These are phyloP conservation scores for Alternaria conjuncta DNA, from an alignment of 2,329 filamentous ascomycete species.

Conservation along the genomic window DNA sequence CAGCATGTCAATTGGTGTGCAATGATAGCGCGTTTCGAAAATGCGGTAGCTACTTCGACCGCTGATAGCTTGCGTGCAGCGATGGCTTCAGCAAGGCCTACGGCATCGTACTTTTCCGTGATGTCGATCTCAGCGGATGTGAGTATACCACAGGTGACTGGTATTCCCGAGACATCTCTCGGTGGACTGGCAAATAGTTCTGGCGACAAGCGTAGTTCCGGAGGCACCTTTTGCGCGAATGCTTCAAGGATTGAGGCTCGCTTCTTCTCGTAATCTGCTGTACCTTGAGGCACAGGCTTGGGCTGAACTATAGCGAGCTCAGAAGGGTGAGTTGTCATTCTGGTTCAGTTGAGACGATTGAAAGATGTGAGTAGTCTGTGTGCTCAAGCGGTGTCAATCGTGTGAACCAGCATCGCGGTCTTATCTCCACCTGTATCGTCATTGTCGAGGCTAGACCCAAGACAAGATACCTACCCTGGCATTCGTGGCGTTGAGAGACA, in stretches of 20 bases:
- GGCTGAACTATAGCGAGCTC: slow-evolving; percentile 17
- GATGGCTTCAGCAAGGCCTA: slow-evolving; percentile 51
- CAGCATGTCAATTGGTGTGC: slow-evolving; percentile 25
- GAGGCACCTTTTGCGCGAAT: slow-evolving; percentile 22
- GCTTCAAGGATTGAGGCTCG: slow-evolving; percentile 19
- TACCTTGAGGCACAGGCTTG: slow-evolving; percentile 22
- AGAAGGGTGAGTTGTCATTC: slow-evolving; percentile 4
- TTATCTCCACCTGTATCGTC: not conserved
- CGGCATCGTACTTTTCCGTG: slow-evolving; percentile 56
- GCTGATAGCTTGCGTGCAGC: slow-evolving; percentile 46
- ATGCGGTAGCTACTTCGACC: slow-evolving; percentile 46
- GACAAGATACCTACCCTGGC: not conserved
- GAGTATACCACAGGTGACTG: slow-evolving; percentile 52
- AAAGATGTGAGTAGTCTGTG: not conserved
- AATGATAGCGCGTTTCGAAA: slow-evolving; percentile 28
- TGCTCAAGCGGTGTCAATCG: not conserved
- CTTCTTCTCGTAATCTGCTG: slow-evolving; percentile 24
- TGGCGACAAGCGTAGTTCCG: slow-evolving; percentile 14
- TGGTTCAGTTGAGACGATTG: not conserved
- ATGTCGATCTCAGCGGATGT: slow-evolving; percentile 56
- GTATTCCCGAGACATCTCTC: slow-evolving; percentile 25
- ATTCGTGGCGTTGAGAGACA: not conserved
- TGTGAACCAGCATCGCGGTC: not conserved
- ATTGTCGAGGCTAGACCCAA: not conserved
- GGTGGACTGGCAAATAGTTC: slow-evolving; percentile 20